phyloP scores from a whole-genome alignment of 176 grass and related monocot genomes.

The bread wheat (Triticum aestivum) region DNA sequence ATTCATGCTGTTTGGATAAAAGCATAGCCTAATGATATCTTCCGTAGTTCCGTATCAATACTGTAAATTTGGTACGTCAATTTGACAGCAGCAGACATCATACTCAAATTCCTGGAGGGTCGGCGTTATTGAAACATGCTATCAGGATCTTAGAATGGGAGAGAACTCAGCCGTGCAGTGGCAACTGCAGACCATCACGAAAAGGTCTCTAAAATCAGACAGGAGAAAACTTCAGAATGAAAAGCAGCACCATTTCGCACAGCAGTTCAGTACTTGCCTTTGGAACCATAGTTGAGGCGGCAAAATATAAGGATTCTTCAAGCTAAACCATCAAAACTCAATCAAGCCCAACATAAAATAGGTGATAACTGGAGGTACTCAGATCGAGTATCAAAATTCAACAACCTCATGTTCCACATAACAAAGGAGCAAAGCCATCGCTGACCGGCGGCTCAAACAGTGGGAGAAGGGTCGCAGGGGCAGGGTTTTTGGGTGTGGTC shows the following conservation, averaged over 20 bases:
- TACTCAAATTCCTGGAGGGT: neutral
- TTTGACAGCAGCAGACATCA: neutral
- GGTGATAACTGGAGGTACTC: constrained; percentile 17
- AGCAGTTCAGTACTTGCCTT: neutral
- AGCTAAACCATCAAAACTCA: constrained; percentile 32
- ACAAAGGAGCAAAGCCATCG: neutral
- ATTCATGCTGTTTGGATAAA: too few species aligned
- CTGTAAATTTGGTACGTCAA: neutral
- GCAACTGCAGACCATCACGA: neutral
- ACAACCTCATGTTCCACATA: constrained; percentile 20
- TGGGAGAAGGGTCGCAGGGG: too few species aligned
- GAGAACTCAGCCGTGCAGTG: neutral
- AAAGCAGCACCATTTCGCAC: neutral
- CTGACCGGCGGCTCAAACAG: too few species aligned
- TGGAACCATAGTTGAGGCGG: neutral
- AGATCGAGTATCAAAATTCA: constrained; percentile 41
- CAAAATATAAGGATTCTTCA: constrained; percentile 32
- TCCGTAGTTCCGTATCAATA: neutral
- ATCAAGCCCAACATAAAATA: constrained; percentile 29
- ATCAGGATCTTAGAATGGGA: neutral
- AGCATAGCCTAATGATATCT: too few species aligned
- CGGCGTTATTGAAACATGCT: neutral
- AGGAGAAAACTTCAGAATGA: neutral
- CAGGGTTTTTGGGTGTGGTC: too few species aligned
- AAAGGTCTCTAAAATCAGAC: neutral